Evolutionary conservation across 306 rosid species (phyloP).

Genomic region (Vigna trinervia): DNA sequence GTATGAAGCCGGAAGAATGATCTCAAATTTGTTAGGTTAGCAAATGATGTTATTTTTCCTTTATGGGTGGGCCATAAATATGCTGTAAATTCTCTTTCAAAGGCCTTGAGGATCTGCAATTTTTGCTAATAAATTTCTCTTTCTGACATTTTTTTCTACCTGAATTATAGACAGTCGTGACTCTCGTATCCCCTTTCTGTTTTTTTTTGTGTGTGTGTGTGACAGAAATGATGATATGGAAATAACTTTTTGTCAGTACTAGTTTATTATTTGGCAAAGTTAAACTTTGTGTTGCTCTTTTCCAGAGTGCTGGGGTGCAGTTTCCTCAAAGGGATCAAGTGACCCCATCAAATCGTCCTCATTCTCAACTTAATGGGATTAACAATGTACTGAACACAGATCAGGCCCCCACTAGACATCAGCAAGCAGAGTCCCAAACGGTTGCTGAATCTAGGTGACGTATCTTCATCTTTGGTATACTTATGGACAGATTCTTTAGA

Average conservation of each 20-base stretch:
- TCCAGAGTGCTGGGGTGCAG: conserved; percentile 88
- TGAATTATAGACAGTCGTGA: conserved; percentile 12
- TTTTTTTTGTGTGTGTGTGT: not conserved
- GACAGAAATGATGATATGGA: not conserved
- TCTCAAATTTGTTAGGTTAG: conserved; percentile 7
- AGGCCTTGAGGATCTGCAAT: not conserved
- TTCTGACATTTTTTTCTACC: conserved; percentile 3
- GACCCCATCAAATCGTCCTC: conserved; percentile 56
- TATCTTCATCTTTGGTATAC: conserved; percentile 37
- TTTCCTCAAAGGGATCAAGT: conserved; percentile 71
- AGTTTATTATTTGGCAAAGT: not conserved
- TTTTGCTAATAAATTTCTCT: conserved; percentile 5
- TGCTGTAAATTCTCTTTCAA: not conserved
- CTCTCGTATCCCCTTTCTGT: not conserved
- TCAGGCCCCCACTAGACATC: conserved; percentile 52
- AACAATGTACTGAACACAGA: conserved; percentile 56
- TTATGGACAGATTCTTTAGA: conserved; percentile 36
- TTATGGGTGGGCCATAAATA: conserved; percentile 3
- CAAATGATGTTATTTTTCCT: not conserved
- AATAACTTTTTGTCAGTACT: not conserved
- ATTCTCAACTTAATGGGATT: conserved; percentile 54
- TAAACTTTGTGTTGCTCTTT: conserved; percentile 21
- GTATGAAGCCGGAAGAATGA: not conserved
- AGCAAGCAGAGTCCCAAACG: conserved; percentile 57
- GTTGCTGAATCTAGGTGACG: conserved; percentile 86